Conservation (phyloP, 208 protist species). For the Trypanosoma caninum region DNA sequence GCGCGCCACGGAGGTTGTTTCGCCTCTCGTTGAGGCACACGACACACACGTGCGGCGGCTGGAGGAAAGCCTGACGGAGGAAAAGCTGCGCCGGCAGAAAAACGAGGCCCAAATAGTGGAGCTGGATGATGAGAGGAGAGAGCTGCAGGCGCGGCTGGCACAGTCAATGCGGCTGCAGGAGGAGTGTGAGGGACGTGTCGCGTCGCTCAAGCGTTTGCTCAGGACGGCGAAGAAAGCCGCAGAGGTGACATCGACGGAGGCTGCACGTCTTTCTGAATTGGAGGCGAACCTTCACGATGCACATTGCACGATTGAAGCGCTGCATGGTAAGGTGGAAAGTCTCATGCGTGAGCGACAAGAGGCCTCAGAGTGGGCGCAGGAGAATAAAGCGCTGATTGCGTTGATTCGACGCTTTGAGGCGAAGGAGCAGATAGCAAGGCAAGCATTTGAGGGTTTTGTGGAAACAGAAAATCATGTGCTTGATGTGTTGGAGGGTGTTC, state of each 20-base stretch:
- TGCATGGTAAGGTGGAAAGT: conserved; percentile 23
- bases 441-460: conserved; percentile 30
- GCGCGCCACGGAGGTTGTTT: background rate
- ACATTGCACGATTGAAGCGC: conserved; percentile 18
- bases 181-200: conserved; percentile 31
- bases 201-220: conserved; percentile 35
- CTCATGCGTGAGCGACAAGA: conserved; percentile 25
- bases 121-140: conserved; percentile 23
- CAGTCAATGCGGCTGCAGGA: conserved; percentile 22
- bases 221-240: conserved; percentile 48
- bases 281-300: conserved; percentile 45
- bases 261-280: conserved; percentile 48
- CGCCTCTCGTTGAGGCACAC: background rate
- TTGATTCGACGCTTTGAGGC: conserved; percentile 11
- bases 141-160: conserved; percentile 24
- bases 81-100: conserved; percentile 11
- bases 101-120: conserved; percentile 14
- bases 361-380: background rate
- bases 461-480: conserved; percentile 29
- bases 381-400: conserved; percentile 13
- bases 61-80: conserved; percentile 9
- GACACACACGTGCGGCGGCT: conserved; percentile 12
- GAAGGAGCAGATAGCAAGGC: conserved; percentile 28
- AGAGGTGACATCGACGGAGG: conserved; percentile 35
- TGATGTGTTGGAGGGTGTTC: conserved; percentile 21